A percentile compares a stretch with the other conserved stretches of the same genome.
Evolutionary conservation across 1,284 basidiomycete species (phyloP).

Genomic region (Ganoderma leucocontextum): DNA sequence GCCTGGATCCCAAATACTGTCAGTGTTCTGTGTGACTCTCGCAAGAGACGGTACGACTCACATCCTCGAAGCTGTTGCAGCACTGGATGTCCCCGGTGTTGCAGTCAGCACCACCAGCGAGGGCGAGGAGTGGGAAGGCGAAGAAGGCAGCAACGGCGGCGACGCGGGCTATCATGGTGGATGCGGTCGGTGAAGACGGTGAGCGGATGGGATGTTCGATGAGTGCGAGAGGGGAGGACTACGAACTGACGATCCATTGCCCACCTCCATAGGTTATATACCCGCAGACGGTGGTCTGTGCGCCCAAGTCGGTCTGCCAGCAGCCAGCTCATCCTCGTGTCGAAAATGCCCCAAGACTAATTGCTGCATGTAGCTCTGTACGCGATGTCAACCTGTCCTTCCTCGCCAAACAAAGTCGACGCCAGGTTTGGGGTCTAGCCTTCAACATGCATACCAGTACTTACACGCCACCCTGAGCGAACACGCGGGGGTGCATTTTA

Average conservation of each 20-base stretch:
- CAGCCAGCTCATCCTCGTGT: not conserved
- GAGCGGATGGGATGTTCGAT: not conserved
- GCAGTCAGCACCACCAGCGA: conserved; percentile 24
- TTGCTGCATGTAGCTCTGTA: not conserved
- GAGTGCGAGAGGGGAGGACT: conserved; percentile 14
- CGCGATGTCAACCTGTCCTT: not conserved
- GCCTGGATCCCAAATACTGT: conserved; percentile 7
- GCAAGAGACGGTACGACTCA: conserved; percentile 1
- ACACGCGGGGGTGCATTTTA: not conserved
- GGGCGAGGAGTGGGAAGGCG: conserved; percentile 33
- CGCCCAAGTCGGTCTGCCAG: not conserved
- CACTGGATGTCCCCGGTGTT: conserved; percentile 31
- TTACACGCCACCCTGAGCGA: not conserved
- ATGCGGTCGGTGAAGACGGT: conserved; percentile 5
- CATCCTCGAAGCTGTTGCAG: conserved; percentile 30
- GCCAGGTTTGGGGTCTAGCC: not conserved
- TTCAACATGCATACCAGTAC: not conserved
- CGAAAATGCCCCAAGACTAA: not conserved
- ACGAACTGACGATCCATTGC: conserved; percentile 18
- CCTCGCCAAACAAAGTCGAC: not conserved
- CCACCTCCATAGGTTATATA: conserved; percentile 16
- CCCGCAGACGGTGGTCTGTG: not conserved
- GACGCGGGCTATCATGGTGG: conserved; percentile 28
- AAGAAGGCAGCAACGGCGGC: conserved; percentile 25
- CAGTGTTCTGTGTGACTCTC: no score